These are phyloP conservation scores for Camelina laxa DNA, from an alignment of 345 rosid genomes.

Conservation along the genomic window DNA sequence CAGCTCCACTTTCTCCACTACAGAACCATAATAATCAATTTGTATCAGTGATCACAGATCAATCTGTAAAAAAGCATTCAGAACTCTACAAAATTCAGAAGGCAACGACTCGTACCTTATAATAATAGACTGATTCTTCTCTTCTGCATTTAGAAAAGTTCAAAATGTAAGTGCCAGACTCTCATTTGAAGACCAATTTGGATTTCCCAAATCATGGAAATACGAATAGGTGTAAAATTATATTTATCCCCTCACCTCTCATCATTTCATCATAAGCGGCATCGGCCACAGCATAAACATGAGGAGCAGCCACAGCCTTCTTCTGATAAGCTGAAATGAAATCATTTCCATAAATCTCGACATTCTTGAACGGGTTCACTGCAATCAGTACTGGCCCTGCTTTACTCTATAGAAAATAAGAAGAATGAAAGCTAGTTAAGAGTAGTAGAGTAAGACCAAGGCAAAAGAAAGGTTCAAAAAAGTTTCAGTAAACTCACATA, in stretches of 20 bases:
- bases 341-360: conserved; percentile 68
- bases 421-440: conserved; percentile 28
- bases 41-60: conserved; percentile 4
- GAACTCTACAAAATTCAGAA: conserved; percentile 6
- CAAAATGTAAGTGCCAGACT: conserved; percentile 33
- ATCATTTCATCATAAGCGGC: conserved; percentile 90
- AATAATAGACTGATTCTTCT: conserved; percentile 82
- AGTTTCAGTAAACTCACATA: conserved; percentile 67
- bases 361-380: conserved; percentile 82
- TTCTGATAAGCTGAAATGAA: conserved; percentile 61
- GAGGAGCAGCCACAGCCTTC: conserved; percentile 69
- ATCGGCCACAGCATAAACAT: conserved; percentile 82
- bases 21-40: conserved; percentile 28
- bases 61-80: neutral
- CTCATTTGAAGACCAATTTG: conserved; percentile 14
- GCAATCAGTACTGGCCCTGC: conserved; percentile 94
- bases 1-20: conserved; percentile 99
- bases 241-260: conserved; percentile 63
- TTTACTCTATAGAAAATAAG: conserved; percentile 63
- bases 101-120: conserved; percentile 63
- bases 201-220: conserved; percentile 7
- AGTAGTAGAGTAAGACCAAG: too few relatives aligned
- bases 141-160: conserved; percentile 61
- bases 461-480: too few relatives aligned
- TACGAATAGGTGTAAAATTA: conserved; percentile 18